A percentile compares a stretch with the other conserved stretches of the same genome.
These are phyloP conservation scores for Arabis hirsuta DNA, from an alignment of 345 rosid genomes.

Conservation along the genomic window DNA sequence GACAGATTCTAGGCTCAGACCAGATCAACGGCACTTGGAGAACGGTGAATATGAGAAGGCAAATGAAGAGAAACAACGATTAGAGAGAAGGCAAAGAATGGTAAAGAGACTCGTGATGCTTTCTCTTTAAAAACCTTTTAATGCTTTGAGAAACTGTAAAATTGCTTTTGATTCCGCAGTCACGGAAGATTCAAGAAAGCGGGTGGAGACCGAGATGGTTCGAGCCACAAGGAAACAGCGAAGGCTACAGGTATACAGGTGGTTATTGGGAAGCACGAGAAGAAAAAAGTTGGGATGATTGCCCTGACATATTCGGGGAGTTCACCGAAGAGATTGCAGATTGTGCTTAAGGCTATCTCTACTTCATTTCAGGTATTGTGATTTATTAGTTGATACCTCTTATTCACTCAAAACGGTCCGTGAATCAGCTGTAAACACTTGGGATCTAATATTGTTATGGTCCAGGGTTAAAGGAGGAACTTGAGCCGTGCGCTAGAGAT, in stretches of 20 bases:
- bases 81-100: conserved; percentile 95
- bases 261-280: conserved; percentile 97
- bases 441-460: conserved; percentile 16
- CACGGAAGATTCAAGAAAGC: conserved; percentile 81
- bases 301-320: conserved; percentile 84
- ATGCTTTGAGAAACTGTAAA: neutral
- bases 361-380: too few relatives aligned
- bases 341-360: conserved; percentile 27
- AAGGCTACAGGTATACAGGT: conserved; percentile 67
- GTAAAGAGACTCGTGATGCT: conserved; percentile 45
- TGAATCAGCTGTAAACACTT: conserved; percentile 12
- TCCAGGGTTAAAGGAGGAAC: conserved; percentile 22
- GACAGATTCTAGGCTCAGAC: conserved; percentile 94
- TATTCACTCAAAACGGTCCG: neutral
- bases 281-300: conserved; percentile 67
- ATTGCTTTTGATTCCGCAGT: conserved; percentile 49
- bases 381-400: neutral
- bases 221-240: conserved; percentile 56
- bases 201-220: conserved; percentile 98
- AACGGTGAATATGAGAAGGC: conserved; percentile 98
- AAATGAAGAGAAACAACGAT: conserved; percentile 84
- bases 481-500: conserved; percentile 7
- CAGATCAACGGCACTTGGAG: conserved; percentile 95
- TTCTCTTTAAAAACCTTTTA: neutral
- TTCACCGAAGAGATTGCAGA: conserved; percentile 53